A percentile compares a stretch with the other conserved stretches of the same genome.
These are phyloP conservation scores for Psophocarpus tetragonolobus DNA, from an alignment of 306 rosid species.

Conservation along the genomic window DNA sequence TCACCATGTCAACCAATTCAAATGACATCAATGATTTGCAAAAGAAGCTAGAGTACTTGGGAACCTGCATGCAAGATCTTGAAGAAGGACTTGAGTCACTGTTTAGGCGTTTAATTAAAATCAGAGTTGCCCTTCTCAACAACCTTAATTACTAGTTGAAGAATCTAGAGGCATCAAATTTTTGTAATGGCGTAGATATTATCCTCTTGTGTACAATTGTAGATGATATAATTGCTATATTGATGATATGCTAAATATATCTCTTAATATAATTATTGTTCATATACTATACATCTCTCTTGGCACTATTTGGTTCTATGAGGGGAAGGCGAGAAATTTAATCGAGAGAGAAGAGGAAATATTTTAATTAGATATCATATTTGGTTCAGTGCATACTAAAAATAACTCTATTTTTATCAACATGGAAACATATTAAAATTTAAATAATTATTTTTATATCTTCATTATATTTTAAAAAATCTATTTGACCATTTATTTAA, in stretches of 20 bases:
- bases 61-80: conserved; percentile 30
- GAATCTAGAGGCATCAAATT: conserved; percentile 3
- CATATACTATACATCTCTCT: neutral
- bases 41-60: conserved; percentile 27
- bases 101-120: conserved; percentile 39
- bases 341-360: too few species aligned
- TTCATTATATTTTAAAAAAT: too few species aligned
- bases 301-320: too few species aligned
- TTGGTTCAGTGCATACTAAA: too few species aligned
- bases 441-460: too few species aligned
- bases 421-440: too few species aligned
- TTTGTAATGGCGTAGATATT: conserved; percentile 29
- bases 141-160: conserved; percentile 34
- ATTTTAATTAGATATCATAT: too few species aligned
- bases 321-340: too few species aligned
- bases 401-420: too few species aligned
- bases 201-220: conserved; percentile 16
- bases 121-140: conserved; percentile 41
- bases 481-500: too few species aligned
- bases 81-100: conserved; percentile 38
- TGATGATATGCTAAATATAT: neutral
- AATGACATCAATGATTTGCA: conserved; percentile 16
- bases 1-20: conserved; percentile 22
- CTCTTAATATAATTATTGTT: neutral
- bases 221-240: conserved; percentile 21